Base-by-base conservation (phyloP, 257 asterid species). In the Ilex asprella region DNA sequence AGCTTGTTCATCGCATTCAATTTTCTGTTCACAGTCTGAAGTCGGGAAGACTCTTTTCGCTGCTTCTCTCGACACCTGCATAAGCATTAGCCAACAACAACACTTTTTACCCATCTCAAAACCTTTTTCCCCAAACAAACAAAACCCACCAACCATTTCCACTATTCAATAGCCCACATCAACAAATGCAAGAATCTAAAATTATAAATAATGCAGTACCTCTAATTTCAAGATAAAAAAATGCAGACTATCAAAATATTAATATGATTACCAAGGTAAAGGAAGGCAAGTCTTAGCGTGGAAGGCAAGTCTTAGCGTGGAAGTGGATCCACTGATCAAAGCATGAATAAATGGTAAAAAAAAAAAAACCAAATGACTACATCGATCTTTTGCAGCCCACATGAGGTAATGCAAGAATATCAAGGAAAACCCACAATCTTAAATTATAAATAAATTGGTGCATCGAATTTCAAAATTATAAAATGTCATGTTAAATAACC, bases 51-150 rank as follows among this genome's bases (percentile, higher is more conserved):
- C 57, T 53, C 57, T 53, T 53, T 53, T 4, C 57, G 57, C 30
- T 53, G 57, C 57, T 53, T 53, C 57, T 53, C 57, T 21, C 57
- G 11, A 14, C 57, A 53, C 57, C 57, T 53, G 30, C 57, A 15
- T 14, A 53, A 2, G 1, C 57, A 53, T 21, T 21, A 21, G 15
- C 41, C 41, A 46, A 14, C 11, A 46, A 46, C 52, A 10, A 0
- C 2, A 2, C 10, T 14, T 46, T 46, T 46, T 14, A 46, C n/a
- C 52, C 13, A 10, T 46, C 10, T 46, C 52, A 10, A 46, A 46
- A 11, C 52, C 3, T 46, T 46, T 10, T 10, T 11, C 47, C 47
- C 7, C 4, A 46, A 46, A 46, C 13, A 0, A 14, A 10, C 3
- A 10, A 46, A 46, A 10, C 0, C n/a, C n/a, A 14, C 3, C 15